A percentile compares a stretch with the other conserved stretches of the same genome.
phyloP scores from a whole-genome alignment of 164 flowering plant species.

The Vitis cinerea region DNA sequence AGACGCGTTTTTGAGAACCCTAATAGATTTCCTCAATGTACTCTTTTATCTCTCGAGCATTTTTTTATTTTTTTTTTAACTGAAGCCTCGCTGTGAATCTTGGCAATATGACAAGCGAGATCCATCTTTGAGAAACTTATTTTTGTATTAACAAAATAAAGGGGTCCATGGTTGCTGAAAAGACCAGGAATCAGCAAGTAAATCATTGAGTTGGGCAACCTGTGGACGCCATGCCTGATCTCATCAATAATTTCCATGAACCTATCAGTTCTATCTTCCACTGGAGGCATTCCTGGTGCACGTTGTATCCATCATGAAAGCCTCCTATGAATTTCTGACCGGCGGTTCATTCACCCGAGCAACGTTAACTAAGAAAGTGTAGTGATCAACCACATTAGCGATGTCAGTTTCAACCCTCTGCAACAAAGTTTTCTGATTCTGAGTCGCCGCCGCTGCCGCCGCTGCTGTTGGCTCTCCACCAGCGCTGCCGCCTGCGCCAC shows the following conservation, averaged over 20 bases:
- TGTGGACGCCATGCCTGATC: constrained; percentile 92
- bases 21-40: constrained; percentile 91
- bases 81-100: too few relatives aligned
- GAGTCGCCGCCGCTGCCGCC: constrained; percentile 82
- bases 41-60: constrained; percentile 86
- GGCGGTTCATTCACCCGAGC: constrained; percentile 44
- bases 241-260: too few relatives aligned
- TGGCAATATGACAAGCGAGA: too few relatives aligned
- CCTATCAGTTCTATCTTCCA: too few relatives aligned
- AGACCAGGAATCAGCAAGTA: constrained; percentile 97
- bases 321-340: too few relatives aligned
- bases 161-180: constrained; percentile 96
- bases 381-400: constrained; percentile 71
- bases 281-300: constrained; percentile 36
- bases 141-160: too few relatives aligned
- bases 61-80: constrained; percentile 32
- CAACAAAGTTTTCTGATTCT: constrained; percentile 78
- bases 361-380: constrained; percentile 62
- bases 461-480: constrained; percentile 68
- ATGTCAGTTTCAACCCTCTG: constrained; percentile 80
- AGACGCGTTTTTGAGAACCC: constrained; percentile 80
- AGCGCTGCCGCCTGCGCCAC: constrained; percentile 30
- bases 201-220: constrained; percentile 77
- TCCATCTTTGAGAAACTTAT: too few relatives aligned
- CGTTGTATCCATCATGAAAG: constrained; percentile 64